Evolutionary conservation across 371 early-diverging fungal species (phyloP).

Genomic region (Mortierella sp.): DNA sequence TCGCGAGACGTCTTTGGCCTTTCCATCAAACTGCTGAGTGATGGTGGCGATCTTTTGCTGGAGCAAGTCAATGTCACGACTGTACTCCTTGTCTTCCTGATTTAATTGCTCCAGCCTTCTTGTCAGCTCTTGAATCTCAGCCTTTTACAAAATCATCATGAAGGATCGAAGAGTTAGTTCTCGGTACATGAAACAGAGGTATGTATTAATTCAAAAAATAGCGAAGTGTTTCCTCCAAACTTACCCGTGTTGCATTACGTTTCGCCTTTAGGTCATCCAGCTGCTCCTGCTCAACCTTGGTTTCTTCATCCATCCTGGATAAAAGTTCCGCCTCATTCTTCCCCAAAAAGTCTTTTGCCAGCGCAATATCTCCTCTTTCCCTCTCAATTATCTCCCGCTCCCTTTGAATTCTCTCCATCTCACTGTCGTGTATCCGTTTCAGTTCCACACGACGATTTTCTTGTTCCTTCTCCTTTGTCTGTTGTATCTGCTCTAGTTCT

Average conservation of each 20-base stretch:
- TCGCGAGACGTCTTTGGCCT: slow-evolving; percentile 20
- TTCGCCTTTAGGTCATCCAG: slow-evolving; percentile 25
- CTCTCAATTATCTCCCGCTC: slow-evolving; percentile 32
- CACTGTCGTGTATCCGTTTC: slow-evolving; percentile 7
- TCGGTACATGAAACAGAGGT: background rate
- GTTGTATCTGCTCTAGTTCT: slow-evolving; percentile 28
- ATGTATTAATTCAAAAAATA: no score
- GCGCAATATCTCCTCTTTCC: slow-evolving; percentile 28
- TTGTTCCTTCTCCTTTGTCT: slow-evolving; percentile 16
- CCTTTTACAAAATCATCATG: slow-evolving; percentile 6
- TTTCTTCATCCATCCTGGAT: slow-evolving; percentile 42
- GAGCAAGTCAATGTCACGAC: slow-evolving; percentile 9
- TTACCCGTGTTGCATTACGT: slow-evolving; percentile 20
- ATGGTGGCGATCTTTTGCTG: slow-evolving; percentile 27
- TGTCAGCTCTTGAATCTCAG: slow-evolving; percentile 36
- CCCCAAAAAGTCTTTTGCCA: slow-evolving; percentile 26
- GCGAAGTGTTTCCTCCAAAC: background rate
- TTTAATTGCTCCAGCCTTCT: slow-evolving; percentile 18
- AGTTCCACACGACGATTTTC: slow-evolving; percentile 4
- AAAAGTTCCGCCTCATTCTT: slow-evolving; percentile 34
- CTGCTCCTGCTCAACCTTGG: slow-evolving; percentile 37
- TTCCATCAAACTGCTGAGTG: slow-evolving; percentile 32
- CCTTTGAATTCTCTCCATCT: slow-evolving; percentile 12
- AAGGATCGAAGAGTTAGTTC: background rate
- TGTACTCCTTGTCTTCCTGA: slow-evolving; percentile 25